Evolutionary conservation across 139 green algal genomes (phyloP).

Genomic region (Tetradesmus lagerheimii): DNA sequence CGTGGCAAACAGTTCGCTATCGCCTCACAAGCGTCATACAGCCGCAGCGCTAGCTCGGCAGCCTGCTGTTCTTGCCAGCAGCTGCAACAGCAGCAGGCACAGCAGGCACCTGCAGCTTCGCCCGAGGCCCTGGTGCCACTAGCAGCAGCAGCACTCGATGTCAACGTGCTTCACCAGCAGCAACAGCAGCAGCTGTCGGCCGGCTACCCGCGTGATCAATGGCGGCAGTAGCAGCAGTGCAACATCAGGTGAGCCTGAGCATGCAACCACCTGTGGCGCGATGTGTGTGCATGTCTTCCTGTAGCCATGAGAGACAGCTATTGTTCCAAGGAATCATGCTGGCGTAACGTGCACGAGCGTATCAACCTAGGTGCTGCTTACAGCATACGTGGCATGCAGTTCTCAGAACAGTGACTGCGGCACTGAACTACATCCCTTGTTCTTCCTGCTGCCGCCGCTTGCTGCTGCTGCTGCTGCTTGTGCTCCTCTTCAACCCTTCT

Average conservation of each 20-base stretch:
- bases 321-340: not conserved
- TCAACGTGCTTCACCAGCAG: not conserved
- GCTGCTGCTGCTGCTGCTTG: not conserved
- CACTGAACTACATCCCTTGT: not conserved
- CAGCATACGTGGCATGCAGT: not conserved
- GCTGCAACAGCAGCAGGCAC: not conserved
- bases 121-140: no score
- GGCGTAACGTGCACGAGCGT: no score
- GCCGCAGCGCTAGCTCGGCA: not conserved
- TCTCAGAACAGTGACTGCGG: not conserved
- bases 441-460: not conserved
- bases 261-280: not conserved
- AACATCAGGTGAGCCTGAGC: not conserved
- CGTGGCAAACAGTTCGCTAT: not conserved
- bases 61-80: not conserved
- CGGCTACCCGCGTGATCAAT: not conserved
- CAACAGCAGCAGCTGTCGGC: not conserved
- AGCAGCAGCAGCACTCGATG: no score
- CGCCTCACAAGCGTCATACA: not conserved
- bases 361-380: not conserved
- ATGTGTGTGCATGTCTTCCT: no score
- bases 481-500: not conserved
- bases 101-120: not conserved
- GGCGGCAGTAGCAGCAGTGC: not conserved
- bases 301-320: no score